Conservation (phyloP, 2,329 filamentous ascomycete species). For the Fusarium sp. region DNA sequence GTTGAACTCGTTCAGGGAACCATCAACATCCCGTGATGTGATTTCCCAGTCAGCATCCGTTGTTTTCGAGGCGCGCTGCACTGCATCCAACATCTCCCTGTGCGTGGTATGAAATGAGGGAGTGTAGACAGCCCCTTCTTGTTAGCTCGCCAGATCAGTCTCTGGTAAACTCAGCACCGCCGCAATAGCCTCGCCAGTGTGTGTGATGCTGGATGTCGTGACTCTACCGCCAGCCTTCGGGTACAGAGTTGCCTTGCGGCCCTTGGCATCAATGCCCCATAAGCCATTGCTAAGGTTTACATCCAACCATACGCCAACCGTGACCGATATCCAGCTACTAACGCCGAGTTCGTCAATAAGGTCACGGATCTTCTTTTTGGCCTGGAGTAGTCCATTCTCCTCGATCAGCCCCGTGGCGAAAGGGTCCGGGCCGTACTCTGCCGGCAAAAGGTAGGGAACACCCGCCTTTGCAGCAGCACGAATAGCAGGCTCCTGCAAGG, state of each 20-base stretch:
- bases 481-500: constrained; percentile 22
- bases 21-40: not conserved
- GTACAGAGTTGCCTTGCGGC: constrained; percentile 17
- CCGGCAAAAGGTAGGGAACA: constrained; percentile 10
- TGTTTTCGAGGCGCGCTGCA: constrained; percentile 7
- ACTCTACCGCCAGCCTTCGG: not conserved
- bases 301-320: constrained; percentile 19
- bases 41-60: constrained; percentile 16
- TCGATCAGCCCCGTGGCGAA: constrained; percentile 5
- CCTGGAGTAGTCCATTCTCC: constrained; percentile 18
- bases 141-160: constrained; percentile 3
- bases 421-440: constrained; percentile 27
- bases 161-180: constrained; percentile 7
- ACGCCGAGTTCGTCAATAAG: constrained; percentile 20
- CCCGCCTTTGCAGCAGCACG: constrained; percentile 18
- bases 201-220: not conserved
- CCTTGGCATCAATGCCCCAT: constrained; percentile 14
- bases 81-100: constrained; percentile 15
- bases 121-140: constrained; percentile 21
- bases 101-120: constrained; percentile 8
- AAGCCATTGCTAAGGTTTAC: constrained; percentile 14
- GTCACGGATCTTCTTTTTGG: constrained; percentile 19
- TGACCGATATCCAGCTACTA: constrained; percentile 25
- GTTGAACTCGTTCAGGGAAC: constrained; percentile 7
- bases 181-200: constrained; percentile 12